phyloP scores from a whole-genome alignment of 371 early-diverging fungal genomes.

The Rhizopus stolonifer region DNA sequence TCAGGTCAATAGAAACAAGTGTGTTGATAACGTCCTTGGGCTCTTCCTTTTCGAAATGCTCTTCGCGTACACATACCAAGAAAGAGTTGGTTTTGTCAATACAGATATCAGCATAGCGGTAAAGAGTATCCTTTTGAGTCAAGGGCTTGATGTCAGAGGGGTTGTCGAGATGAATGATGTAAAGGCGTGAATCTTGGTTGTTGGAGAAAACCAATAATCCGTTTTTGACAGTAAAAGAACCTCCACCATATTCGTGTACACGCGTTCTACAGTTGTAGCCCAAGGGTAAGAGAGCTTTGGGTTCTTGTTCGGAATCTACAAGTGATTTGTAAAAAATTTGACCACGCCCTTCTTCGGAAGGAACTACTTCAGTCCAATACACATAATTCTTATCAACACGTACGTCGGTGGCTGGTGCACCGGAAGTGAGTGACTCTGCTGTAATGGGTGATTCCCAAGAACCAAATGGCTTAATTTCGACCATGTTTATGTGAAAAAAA shows the following conservation, averaged over 20 bases:
- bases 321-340: slow-evolving; percentile 35
- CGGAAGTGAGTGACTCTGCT: slow-evolving; percentile 38
- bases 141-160: slow-evolving; percentile 37
- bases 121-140: slow-evolving; percentile 41
- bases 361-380: slow-evolving; percentile 36
- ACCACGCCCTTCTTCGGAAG: slow-evolving; percentile 44
- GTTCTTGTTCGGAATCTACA: slow-evolving; percentile 1
- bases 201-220: slow-evolving; percentile 66
- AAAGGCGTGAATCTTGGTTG: slow-evolving; percentile 55
- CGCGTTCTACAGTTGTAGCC: slow-evolving; percentile 48
- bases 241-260: slow-evolving; percentile 81
- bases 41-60: slow-evolving; percentile 58
- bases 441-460: slow-evolving; percentile 48
- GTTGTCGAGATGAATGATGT: slow-evolving; percentile 40
- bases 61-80: slow-evolving; percentile 66
- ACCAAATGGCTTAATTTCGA: slow-evolving; percentile 37
- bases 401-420: slow-evolving; percentile 26
- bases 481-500: slow-evolving; percentile 19
- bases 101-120: slow-evolving; percentile 64
- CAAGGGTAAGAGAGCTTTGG: slow-evolving; percentile 25
- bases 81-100: slow-evolving; percentile 55
- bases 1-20: slow-evolving; percentile 55
- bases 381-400: slow-evolving; percentile 28
- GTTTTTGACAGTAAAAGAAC: slow-evolving; percentile 55
- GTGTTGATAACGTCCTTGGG: slow-evolving; percentile 61